phyloP scores from a whole-genome alignment of 2,329 filamentous ascomycete genomes.

The Daldinia eschscholtzii region DNA sequence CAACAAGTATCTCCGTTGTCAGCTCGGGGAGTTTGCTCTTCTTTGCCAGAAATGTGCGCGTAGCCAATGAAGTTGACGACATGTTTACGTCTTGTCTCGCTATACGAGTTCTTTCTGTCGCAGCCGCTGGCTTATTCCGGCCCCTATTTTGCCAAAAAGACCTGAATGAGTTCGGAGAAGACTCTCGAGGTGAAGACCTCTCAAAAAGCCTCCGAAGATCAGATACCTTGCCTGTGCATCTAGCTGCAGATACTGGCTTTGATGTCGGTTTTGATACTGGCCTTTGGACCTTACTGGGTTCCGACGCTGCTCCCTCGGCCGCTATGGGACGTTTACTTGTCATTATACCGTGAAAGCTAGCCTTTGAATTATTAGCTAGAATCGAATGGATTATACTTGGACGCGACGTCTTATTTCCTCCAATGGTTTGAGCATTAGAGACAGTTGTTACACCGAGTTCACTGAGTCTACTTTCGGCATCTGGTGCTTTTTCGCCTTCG shows the following conservation, averaged over 20 bases:
- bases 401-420: slow-evolving; percentile 7
- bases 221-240: slow-evolving; percentile 48
- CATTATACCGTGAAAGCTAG: background rate
- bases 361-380: slow-evolving; percentile 14
- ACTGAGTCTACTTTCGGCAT: background rate
- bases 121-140: slow-evolving; percentile 31
- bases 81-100: background rate
- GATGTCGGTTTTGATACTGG: slow-evolving; percentile 1
- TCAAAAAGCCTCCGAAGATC: slow-evolving; percentile 52
- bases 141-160: slow-evolving; percentile 40
- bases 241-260: slow-evolving; percentile 19
- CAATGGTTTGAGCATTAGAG: background rate
- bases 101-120: slow-evolving; percentile 7
- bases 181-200: slow-evolving; percentile 30
- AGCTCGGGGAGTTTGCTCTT: slow-evolving; percentile 46
- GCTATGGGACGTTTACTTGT: background rate
- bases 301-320: background rate
- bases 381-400: slow-evolving; percentile 16
- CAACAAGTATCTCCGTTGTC: slow-evolving; percentile 48
- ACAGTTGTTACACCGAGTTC: background rate
- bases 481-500: background rate
- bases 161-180: slow-evolving; percentile 44
- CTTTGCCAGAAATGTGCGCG: slow-evolving; percentile 23
- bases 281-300: slow-evolving; percentile 11
- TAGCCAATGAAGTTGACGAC: slow-evolving; percentile 32